Percentiles rank a stretch among this genome's conserved stretches.
phyloP scores from a whole-genome alignment of 2,329 filamentous ascomycete genomes.

The Chlorencoelia australis region DNA sequence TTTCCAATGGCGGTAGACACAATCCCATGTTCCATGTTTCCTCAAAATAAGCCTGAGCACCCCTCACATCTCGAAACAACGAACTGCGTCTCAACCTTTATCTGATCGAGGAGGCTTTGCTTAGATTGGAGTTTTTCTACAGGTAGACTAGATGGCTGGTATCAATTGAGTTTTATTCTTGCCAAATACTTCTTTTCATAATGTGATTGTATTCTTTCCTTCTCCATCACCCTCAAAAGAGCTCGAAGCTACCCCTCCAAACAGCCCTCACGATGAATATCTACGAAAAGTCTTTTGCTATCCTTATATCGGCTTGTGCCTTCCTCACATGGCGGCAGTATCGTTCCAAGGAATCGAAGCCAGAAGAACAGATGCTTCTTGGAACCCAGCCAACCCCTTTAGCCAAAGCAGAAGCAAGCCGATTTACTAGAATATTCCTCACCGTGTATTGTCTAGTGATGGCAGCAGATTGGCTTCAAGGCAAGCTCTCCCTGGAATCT shows the following conservation, averaged over 20 bases:
- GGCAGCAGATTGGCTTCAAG: slow-evolving; percentile 43
- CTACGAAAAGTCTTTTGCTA: slow-evolving; percentile 19
- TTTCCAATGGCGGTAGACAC: too few relatives aligned
- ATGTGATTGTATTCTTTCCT: too few relatives aligned
- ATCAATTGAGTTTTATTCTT: background rate
- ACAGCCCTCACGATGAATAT: slow-evolving; percentile 15
- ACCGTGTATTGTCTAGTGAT: slow-evolving; percentile 39
- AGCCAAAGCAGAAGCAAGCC: slow-evolving; percentile 20
- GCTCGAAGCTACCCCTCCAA: too few relatives aligned
- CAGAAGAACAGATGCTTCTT: slow-evolving; percentile 12
- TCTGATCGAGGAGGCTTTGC: too few relatives aligned
- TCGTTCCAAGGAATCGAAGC: slow-evolving; percentile 9
- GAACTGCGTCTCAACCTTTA: too few relatives aligned
- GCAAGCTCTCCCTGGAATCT: slow-evolving; percentile 22
- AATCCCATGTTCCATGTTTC: too few relatives aligned
- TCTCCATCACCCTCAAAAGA: slow-evolving; percentile 2
- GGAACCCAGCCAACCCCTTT: slow-evolving; percentile 13
- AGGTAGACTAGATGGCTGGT: too few relatives aligned
- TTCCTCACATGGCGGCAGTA: slow-evolving; percentile 24
- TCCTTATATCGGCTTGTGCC: slow-evolving; percentile 19
- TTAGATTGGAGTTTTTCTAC: too few relatives aligned
- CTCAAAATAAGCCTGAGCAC: too few relatives aligned
- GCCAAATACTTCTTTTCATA: background rate
- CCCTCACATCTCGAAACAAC: too few relatives aligned
- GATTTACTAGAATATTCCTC: slow-evolving; percentile 28